Evolutionary conservation across 352 stramenopile species (phyloP), one percentile per base, ranked within the genome.

Genomic region (Blastocystis sp.): DNA sequence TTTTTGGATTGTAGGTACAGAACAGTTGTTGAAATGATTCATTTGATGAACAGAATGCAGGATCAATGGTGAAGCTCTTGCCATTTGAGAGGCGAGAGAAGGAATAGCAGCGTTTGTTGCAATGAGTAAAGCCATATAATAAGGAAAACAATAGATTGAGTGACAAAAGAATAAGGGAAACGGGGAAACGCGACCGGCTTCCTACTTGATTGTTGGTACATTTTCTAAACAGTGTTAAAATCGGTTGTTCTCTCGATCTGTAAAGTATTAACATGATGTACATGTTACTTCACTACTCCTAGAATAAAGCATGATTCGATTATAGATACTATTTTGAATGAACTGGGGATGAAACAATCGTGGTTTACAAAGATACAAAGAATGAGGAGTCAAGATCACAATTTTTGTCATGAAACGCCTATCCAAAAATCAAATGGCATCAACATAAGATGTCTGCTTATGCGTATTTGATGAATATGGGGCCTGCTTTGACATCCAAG

Each of bases 401-500:
- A 69, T 69, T 69, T 69, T 32, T 14, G 46, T 32, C 24, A 80
- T 63, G n/a, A n/a, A n/a, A 39, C 69, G 29, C 46, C 35, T 27
- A 59, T 80, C 16, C 5, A 3, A 6, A 80, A 39, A 58, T 21
- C 16, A 16, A 21, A 19, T 46, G 21, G 14, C 24, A 32, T 42
- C 14, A 51, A 42, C 12, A 24, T 39, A n/a, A 14, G 54, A 80
- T 80, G 69, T 56, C 69, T n/a, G 69, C 69, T 65, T 80, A 80
- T 21, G 5, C 39, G 39, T 59, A 52, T 59, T 35, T 80, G 69
- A 80, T 80, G 69, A 56, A 63, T 46, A 80, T 80, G 69, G 69
- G 69, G n/a, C 69, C 69, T 80, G 69, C 69, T 29, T 29, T 80
- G 42, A 63, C 69, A 37, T 80, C 69, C 12, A 80, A 61, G 46